Evolutionary conservation across 371 early-diverging fungal species (phyloP).

Genomic region (Mucor circinelloides): DNA sequence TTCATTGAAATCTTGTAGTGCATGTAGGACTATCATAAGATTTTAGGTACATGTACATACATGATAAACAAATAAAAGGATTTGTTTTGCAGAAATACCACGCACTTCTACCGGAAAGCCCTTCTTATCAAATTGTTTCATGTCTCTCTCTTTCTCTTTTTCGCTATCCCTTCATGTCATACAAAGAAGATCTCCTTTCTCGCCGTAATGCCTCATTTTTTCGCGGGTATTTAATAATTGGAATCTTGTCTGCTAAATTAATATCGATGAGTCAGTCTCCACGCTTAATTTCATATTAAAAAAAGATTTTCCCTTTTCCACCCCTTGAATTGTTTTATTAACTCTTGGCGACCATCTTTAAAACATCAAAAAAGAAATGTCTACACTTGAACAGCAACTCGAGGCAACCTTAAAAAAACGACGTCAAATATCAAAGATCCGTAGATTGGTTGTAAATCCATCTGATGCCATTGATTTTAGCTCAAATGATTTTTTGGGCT

Average conservation of each 20-base stretch:
- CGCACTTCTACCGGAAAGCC: background rate
- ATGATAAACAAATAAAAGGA: slow-evolving; percentile 2
- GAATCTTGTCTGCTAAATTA: background rate
- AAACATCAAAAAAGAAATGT: background rate
- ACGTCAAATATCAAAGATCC: slow-evolving; percentile 44
- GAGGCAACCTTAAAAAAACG: slow-evolving; percentile 32
- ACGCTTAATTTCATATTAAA: background rate
- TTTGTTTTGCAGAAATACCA: slow-evolving; percentile 11
- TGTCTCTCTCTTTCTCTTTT: background rate
- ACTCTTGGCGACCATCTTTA: slow-evolving; percentile 3
- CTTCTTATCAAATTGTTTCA: slow-evolving; percentile 5
- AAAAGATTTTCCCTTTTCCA: background rate
- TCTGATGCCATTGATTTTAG: slow-evolving; percentile 66
- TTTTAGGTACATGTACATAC: background rate
- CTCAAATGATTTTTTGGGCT: slow-evolving; percentile 83
- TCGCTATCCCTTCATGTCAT: background rate
- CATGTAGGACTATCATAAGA: background rate
- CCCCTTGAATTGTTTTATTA: slow-evolving; percentile 5
- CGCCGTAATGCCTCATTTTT: background rate
- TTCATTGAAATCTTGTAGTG: background rate
- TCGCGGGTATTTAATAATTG: background rate
- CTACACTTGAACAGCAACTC: slow-evolving; percentile 18
- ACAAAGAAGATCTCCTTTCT: background rate
- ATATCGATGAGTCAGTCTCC: background rate
- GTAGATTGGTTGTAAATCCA: slow-evolving; percentile 46